A percentile compares a stretch with the other conserved stretches of the same genome.
Evolutionary conservation across 306 rosid species (phyloP).

Genomic region (Glycine tomentella): DNA sequence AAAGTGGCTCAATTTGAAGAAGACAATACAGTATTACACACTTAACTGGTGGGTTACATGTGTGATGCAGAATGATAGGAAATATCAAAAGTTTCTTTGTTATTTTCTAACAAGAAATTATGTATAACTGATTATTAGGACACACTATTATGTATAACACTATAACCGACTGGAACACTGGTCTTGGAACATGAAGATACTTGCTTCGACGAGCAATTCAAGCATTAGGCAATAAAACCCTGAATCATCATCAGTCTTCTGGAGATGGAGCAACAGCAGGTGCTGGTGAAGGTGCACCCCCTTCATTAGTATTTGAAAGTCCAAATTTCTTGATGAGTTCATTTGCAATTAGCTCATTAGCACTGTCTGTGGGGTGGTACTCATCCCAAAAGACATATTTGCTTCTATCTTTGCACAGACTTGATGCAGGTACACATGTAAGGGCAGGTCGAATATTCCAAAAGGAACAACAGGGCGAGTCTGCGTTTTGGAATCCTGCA

Average conservation of each 20-base stretch:
- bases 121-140: slow-evolving; percentile 13
- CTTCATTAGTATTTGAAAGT: slow-evolving; percentile 38
- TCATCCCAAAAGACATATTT: slow-evolving; percentile 98
- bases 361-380: slow-evolving; percentile 90
- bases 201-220: slow-evolving; percentile 10
- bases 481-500: slow-evolving; percentile 80
- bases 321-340: slow-evolving; percentile 92
- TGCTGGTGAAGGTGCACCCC: slow-evolving; percentile 51
- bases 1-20: not conserved
- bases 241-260: slow-evolving; percentile 43
- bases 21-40: slow-evolving; percentile 10
- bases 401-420: slow-evolving; percentile 86
- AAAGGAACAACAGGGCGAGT: slow-evolving; percentile 90
- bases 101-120: slow-evolving; percentile 4
- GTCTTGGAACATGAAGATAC: not conserved
- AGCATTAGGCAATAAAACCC: slow-evolving; percentile 15
- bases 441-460: slow-evolving; percentile 86
- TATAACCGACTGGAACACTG: not conserved
- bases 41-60: slow-evolving; percentile 15
- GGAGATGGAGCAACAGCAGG: slow-evolving; percentile 68
- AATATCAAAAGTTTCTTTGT: not conserved
- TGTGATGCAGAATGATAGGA: slow-evolving; percentile 28
- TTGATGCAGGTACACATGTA: slow-evolving; percentile 87
- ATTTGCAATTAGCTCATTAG: slow-evolving; percentile 77
- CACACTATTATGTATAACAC: not conserved